Evolutionary conservation across 129 eudicot genomes (phyloP).

Genomic region (Arctium lappa): DNA sequence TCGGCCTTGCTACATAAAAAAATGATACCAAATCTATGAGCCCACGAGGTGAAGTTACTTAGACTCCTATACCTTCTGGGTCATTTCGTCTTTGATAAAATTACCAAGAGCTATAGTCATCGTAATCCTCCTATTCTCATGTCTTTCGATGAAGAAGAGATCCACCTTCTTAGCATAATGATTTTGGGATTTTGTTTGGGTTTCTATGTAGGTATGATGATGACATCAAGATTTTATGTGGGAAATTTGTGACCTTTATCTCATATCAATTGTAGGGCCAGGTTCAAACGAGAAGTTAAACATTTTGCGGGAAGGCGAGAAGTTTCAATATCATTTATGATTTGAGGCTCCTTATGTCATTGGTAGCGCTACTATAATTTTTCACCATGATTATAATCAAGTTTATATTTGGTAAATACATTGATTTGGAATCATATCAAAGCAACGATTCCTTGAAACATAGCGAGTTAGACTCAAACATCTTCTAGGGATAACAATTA

Average conservation of each 20-base stretch:
- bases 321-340: neutral
- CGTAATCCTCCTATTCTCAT: no score
- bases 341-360: neutral
- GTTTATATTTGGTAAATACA: neutral
- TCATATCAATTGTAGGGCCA: neutral
- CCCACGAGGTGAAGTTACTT: neutral
- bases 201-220: neutral
- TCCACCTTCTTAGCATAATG: neutral
- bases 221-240: neutral
- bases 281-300: no score
- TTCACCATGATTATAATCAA: neutral
- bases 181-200: neutral
- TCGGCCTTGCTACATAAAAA: neutral
- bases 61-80: neutral
- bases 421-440: neutral
- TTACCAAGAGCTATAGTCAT: no score
- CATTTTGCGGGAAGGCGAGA: no score
- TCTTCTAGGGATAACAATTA: neutral
- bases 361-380: neutral
- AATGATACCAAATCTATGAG: neutral
- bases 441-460: neutral
- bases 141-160: no score
- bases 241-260: neutral
- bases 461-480: neutral
- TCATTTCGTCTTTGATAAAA: no score